Percentiles rank a stretch among this genome's conserved stretches.
These are phyloP conservation scores for Boletus sensibilis DNA, from an alignment of 768 basidiomycete species.

Conservation along the genomic window DNA sequence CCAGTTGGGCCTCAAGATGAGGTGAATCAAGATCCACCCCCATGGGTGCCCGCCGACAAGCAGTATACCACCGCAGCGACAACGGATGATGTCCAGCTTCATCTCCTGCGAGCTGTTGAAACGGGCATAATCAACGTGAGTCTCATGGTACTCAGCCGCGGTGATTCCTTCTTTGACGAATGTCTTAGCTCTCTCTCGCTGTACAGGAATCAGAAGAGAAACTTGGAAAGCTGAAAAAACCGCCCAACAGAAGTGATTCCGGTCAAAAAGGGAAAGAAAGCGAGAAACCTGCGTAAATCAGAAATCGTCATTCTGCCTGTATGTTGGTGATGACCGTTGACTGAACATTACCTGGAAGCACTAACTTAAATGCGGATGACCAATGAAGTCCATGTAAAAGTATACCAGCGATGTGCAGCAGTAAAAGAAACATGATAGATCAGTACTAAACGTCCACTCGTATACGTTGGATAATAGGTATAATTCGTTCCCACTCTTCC, in stretches of 20 bases:
- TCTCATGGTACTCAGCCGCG: not conserved
- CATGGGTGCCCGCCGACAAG: constrained; percentile 75
- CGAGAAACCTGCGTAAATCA: constrained; percentile 4
- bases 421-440: constrained; percentile 20
- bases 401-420: constrained; percentile 14
- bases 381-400: constrained; percentile 8
- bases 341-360: constrained; percentile 1
- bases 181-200: constrained; percentile 61
- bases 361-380: constrained; percentile 4
- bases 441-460: constrained; percentile 77
- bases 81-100: constrained; percentile 66
- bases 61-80: constrained; percentile 68
- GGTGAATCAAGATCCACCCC: constrained; percentile 57
- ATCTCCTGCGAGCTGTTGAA: constrained; percentile 76
- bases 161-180: constrained; percentile 1
- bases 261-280: constrained; percentile 13
- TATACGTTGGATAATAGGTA: constrained; percentile 91
- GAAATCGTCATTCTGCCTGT: not conserved
- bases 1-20: constrained; percentile 46
- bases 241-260: not conserved
- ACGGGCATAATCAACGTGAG: constrained; percentile 80
- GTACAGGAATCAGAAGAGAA: constrained; percentile 82
- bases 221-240: constrained; percentile 32
- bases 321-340: not conserved
- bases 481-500: constrained; percentile 97